Conservation (phyloP, 768 basidiomycete species). For the Calocera cornea region DNA sequence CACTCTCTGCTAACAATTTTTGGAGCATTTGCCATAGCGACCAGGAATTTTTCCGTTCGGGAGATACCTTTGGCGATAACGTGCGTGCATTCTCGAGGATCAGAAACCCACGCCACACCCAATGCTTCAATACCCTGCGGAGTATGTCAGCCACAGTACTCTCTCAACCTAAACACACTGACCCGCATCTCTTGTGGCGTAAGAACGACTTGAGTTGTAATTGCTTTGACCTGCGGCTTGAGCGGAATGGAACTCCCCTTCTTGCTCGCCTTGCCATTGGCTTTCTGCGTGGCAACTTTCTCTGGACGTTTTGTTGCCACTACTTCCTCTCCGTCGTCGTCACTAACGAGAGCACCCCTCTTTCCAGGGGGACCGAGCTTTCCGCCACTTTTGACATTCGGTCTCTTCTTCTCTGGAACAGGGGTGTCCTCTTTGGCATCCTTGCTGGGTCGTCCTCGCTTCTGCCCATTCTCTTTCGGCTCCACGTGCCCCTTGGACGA, state of each 20-base stretch:
- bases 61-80: conserved; percentile 54
- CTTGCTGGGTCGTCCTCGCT: conserved; percentile 21
- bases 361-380: background rate
- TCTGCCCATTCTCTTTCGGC: background rate
- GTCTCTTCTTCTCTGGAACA: background rate
- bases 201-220: conserved; percentile 56
- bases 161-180: conserved; percentile 12
- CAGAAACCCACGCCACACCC: conserved; percentile 50
- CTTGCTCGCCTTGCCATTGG: background rate
- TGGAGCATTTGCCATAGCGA: conserved; percentile 51
- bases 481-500: background rate
- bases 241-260: conserved; percentile 1
- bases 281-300: background rate
- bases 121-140: conserved; percentile 46
- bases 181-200: conserved; percentile 48
- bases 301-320: background rate
- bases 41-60: conserved; percentile 80
- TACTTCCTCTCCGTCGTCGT: background rate
- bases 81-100: conserved; percentile 62
- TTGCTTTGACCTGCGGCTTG: conserved; percentile 31
- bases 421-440: background rate
- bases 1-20: conserved; percentile 53
- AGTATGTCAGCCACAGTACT: background rate
- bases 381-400: background rate
- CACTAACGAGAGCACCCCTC: background rate